Conservation (phyloP, 2,329 filamentous ascomycete species). For the Dactylellina sp. region DNA sequence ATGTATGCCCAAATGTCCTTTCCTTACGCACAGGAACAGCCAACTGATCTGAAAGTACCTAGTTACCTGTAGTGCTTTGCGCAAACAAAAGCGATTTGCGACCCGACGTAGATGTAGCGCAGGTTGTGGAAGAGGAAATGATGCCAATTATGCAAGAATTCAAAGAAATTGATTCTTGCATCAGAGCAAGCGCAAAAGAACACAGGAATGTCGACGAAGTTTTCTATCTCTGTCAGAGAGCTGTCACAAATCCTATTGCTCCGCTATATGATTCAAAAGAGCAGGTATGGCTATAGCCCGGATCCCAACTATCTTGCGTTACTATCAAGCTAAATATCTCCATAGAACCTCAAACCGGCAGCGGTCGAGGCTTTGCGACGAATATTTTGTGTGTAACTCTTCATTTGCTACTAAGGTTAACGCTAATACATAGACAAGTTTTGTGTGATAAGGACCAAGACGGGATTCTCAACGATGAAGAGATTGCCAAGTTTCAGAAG, state of each 20-base stretch:
- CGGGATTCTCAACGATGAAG: conserved; percentile 86
- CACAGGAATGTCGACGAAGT: conserved; percentile 66
- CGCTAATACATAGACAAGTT: conserved; percentile 55
- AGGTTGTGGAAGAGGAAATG: conserved; percentile 97
- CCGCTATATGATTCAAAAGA: conserved; percentile 98
- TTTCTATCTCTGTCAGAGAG: conserved; percentile 98
- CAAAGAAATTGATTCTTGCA: conserved; percentile 92
- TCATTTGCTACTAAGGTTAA: background rate
- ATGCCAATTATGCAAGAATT: conserved; percentile 98
- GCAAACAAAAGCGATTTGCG: conserved; percentile 96
- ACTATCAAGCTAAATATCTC: background rate
- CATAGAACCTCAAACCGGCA: conserved; percentile 81
- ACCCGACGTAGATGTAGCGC: conserved; percentile 78
- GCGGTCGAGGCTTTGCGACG: conserved; percentile 86
- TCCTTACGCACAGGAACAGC: no score
- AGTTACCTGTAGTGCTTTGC: conserved; percentile 84
- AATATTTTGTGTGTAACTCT: conserved; percentile 76
- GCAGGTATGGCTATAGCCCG: conserved; percentile 58
- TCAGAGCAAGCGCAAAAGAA: conserved; percentile 74
- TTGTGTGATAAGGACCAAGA: conserved; percentile 97
- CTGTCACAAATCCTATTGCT: conserved; percentile 95
- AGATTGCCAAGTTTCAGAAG: conserved; percentile 88
- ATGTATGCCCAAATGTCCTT: conserved; percentile 69
- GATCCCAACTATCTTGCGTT: conserved; percentile 58
- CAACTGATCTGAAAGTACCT: background rate